Base-by-base conservation (phyloP, 2,329 filamentous ascomycete genomes). In the Amesomyces nigricolor region DNA sequence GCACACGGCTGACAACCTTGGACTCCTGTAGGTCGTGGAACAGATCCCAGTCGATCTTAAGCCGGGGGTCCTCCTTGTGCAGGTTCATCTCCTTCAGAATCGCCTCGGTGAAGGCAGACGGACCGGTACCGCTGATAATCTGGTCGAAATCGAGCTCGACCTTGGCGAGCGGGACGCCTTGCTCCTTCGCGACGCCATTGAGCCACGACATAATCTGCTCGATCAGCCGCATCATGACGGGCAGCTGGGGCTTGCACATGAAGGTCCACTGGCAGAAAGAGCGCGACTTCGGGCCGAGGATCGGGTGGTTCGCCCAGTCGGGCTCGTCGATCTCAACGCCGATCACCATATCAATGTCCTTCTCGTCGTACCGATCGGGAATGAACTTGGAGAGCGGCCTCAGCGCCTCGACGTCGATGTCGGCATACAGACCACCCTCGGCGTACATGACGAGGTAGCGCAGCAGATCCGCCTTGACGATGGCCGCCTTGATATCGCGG, bases 211-310 rank as follows among this genome's bases (percentile, higher is more conserved):
- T 78, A 66, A 88, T 88, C 63, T 85, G 81, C 66, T 88, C 83
- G 46, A 88, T 79, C 3, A 89, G 75, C 32, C 73, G 72, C 67
- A 88, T 73, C 83, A 89, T 87, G 54, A 88, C 82, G 1, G 83
- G 83, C 26, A 84, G 77, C 16, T 76, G 73, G 0, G 86, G 84
- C 65, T 87, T 86, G 62, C 80, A 80, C 73, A 87, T 85, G 64
- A 88, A 87, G 0, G 86, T 88, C 86, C 86, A 89, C 65, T 88
- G 86, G 67, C 85, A 88, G 66, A 89, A 88, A 0, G 85, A 88
- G 61, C 77, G 74, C 38, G 81, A 87, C 69, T 88, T 88, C 47
- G 76, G 77, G 13, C 86, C 85, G 0, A 88, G 73, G 32, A 88
- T 83, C 1, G 81, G 76, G 65, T 88, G 85, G 48, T 82, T 70